A percentile compares a stretch with the other conserved stretches of the same genome.
phyloP scores from a whole-genome alignment of 225 moss, liverwort and hornwort species.

The Sphagnum contortum region DNA sequence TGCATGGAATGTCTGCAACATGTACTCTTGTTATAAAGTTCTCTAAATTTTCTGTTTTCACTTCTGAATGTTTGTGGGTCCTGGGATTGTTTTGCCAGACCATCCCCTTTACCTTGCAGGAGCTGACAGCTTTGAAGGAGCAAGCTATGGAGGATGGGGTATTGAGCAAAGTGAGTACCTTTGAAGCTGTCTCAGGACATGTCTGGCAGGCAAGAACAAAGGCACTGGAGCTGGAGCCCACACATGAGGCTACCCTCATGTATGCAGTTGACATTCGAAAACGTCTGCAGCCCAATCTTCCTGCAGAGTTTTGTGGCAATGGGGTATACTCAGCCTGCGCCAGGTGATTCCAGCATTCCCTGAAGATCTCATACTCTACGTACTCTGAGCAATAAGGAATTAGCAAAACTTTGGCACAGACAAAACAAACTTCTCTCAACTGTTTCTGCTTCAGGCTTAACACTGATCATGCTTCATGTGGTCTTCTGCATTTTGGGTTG shows the following conservation, averaged over 20 bases:
- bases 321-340: slow-evolving; percentile 75
- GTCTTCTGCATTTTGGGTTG: background rate
- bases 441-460: background rate
- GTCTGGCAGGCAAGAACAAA: slow-evolving; percentile 77
- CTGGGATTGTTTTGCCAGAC: slow-evolving; percentile 9
- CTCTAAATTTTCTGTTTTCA: no score
- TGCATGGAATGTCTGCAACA: no score
- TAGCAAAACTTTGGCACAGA: no score
- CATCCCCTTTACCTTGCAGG: slow-evolving; percentile 33
- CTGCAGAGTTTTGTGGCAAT: slow-evolving; percentile 65
- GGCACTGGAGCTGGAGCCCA: slow-evolving; percentile 40
- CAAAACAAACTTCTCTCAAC: no score
- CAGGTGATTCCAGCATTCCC: slow-evolving; percentile 1
- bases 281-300: slow-evolving; percentile 56
- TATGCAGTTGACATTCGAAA: slow-evolving; percentile 81
- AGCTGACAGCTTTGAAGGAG: slow-evolving; percentile 43
- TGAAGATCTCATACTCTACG: no score
- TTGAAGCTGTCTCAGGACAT: slow-evolving; percentile 71
- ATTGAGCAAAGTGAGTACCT: slow-evolving; percentile 63
- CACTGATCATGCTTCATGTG: background rate
- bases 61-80: no score
- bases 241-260: slow-evolving; percentile 41
- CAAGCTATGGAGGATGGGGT: slow-evolving; percentile 42
- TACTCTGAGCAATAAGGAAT: no score
- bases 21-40: no score